Evolutionary conservation across 345 rosid genomes (phyloP), one percentile per base, ranked within the genome.

Genomic region (Linum usitatissimum): DNA sequence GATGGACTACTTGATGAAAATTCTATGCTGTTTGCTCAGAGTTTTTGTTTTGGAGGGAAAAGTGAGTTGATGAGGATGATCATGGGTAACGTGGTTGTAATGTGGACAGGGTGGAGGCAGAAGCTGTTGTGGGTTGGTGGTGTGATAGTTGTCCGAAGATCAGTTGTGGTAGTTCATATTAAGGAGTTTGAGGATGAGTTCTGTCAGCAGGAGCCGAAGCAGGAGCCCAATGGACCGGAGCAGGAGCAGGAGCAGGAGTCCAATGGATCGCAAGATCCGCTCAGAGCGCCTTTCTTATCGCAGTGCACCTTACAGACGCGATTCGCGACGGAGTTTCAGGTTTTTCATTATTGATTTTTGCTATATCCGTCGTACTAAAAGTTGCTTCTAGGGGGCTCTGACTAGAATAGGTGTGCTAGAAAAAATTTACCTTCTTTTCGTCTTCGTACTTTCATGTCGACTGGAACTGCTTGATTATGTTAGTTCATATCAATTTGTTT

Each of bases 211-310:
- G 82, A 91, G 91, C 86, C 72, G 74, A 23, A 84, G 86, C 83
- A 71, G 85, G 67, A 80, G 85, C 83, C 98, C 95, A 4, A 72
- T 83, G 79, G 90, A 78, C 82, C 94, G 96, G 67, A 80, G 85
- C 84, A 75, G 93, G 69, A 72, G 75, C 64, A 57, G 76, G 34
- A 83, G 91, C 80, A 72, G 91, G 76, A 89, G 95, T 67, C 98
- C 95, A 4, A 72, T 83, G 79, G 90, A 78, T 82, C 96, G 96
- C 64, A 92, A 81, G 77, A 85, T 89, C 76, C 93, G 97, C 55
- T 75, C 88, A 62, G 88, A 87, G 45, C 90, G 90, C 21, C 73
- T 76, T 71, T 81, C 99, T 48, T 93, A 86, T 71, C 90, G 91
- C 59, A 80, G 87, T 84, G 94, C 93, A 70, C 96, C 97, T 59